Evolutionary conservation across 2,329 filamentous ascomycete species (phyloP).

Genomic region (Ramularia endophylla): DNA sequence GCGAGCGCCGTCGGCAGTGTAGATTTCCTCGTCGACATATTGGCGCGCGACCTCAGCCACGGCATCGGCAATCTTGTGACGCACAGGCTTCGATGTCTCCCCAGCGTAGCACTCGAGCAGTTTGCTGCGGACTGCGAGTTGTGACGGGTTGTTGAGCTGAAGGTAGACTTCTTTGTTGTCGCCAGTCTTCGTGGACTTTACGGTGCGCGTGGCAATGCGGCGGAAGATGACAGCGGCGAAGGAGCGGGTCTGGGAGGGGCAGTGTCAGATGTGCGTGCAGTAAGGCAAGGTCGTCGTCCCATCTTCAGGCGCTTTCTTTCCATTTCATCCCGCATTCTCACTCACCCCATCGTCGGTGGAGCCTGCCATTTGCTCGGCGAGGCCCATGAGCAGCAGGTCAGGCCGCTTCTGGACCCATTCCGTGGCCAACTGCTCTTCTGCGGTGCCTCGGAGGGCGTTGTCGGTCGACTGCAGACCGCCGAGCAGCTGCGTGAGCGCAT

Average conservation of each 20-base stretch:
- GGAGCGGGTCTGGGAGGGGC: constrained; percentile 62
- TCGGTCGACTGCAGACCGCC: constrained; percentile 84
- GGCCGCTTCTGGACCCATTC: constrained; percentile 81
- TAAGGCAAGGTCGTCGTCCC: too few relatives aligned
- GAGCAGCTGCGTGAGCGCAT: constrained; percentile 78
- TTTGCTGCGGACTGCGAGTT: constrained; percentile 73
- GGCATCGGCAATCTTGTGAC: constrained; percentile 97
- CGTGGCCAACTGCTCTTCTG: constrained; percentile 83
- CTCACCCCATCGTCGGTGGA: constrained; percentile 68
- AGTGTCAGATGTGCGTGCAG: background rate
- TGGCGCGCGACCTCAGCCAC: constrained; percentile 92
- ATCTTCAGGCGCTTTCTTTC: constrained; percentile 11
- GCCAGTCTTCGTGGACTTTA: constrained; percentile 63
- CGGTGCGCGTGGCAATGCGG: constrained; percentile 81
- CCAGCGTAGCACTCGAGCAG: constrained; percentile 69
- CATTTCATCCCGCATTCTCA: constrained; percentile 18
- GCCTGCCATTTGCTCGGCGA: constrained; percentile 83
- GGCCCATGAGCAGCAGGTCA: constrained; percentile 84
- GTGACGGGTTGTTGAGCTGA: constrained; percentile 67
- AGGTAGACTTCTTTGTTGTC: constrained; percentile 80
- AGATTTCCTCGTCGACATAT: constrained; percentile 67
- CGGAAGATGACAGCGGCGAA: constrained; percentile 94
- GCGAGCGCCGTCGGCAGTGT: constrained; percentile 24
- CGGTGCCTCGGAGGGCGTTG: constrained; percentile 76
- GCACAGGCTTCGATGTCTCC: constrained; percentile 67